Base-by-base conservation (phyloP, 106 monocot species). In the Dendrobium nobile region DNA sequence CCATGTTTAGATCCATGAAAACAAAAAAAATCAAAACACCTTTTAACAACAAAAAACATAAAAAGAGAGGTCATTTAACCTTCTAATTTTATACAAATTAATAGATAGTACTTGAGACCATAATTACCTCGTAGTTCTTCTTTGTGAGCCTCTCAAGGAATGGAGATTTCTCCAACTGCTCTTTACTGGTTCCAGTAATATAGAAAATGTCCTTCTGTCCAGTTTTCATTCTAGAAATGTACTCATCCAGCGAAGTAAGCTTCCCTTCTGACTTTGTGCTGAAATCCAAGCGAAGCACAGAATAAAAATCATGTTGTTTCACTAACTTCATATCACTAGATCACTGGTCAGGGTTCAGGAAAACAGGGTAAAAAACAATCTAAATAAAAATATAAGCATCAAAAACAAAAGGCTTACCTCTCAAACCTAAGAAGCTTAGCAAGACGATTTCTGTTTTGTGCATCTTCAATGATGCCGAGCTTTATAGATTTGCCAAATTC, bases 401-500 rank as follows among this genome's bases (percentile, higher is more conserved):
- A 76, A 11, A 47, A 75, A 22, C 1, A 47, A 31, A 68, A 47
- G 37, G 15, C 54, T 54, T 72, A 95, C 98, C 89, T 99, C 80
- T 99, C 98, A 70, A 99, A 95, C 89, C 98, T 91, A 41, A 99
- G 91, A 67, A 99, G 92, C 80, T 99, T 99, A 48, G 98, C 98
- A 75, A 99, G 93, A 51, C 94, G 95, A 78, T 93, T 93, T 81
- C 97, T 95, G 78, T 99, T 99, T 31, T 87, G 88, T 67, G 98
- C 95, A 84, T 99, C 98, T 80, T 99, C 98, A 84, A 99, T 88
- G 56, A 99, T 99, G 24, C 98, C 98, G 75, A 99, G 95, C 82
- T 99, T 99, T 44, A 99, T 91, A 6, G 98, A 99, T 82, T 99
- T 99, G 24, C 95, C 95, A 85, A 93, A 99, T 82, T 95, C 95